phyloP scores from a whole-genome alignment of 768 basidiomycete genomes.

The Chlorophyllum brunneum region DNA sequence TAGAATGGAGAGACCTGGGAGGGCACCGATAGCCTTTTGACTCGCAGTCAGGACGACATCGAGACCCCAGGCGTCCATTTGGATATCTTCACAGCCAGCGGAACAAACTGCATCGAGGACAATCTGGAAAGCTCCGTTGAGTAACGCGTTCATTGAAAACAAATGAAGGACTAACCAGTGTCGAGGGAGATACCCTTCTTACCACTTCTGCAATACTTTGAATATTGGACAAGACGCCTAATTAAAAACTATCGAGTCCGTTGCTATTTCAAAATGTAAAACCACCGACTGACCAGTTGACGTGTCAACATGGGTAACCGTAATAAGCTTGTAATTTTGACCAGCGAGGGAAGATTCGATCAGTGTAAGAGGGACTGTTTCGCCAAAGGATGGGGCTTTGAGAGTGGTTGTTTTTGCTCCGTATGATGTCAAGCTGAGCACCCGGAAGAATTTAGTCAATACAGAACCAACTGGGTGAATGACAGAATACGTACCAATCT shows the following conservation, averaged over 20 bases:
- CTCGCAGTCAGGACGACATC: constrained; percentile 78
- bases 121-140: constrained; percentile 35
- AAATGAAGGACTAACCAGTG: constrained; percentile 45
- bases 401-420: constrained; percentile 77
- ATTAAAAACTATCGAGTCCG: not conserved
- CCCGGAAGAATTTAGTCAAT: not conserved
- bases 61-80: constrained; percentile 83
- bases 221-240: constrained; percentile 68
- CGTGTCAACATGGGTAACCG: constrained; percentile 90
- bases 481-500: constrained; percentile 54
- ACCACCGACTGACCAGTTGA: constrained; percentile 48
- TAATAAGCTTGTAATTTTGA: constrained; percentile 77
- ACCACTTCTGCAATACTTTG: constrained; percentile 66
- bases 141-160: not conserved
- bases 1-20: constrained; percentile 82
- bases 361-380: constrained; percentile 47
- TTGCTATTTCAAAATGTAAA: not conserved
- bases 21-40: constrained; percentile 85
- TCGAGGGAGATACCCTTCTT: constrained; percentile 70
- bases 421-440: constrained; percentile 63
- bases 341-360: constrained; percentile 59
- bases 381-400: constrained; percentile 60
- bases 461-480: not conserved
- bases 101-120: constrained; percentile 87
- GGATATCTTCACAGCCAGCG: constrained; percentile 88